These are phyloP conservation scores for Naegleria gruberi DNA, from an alignment of 208 protist genomes.

Conservation along the genomic window DNA sequence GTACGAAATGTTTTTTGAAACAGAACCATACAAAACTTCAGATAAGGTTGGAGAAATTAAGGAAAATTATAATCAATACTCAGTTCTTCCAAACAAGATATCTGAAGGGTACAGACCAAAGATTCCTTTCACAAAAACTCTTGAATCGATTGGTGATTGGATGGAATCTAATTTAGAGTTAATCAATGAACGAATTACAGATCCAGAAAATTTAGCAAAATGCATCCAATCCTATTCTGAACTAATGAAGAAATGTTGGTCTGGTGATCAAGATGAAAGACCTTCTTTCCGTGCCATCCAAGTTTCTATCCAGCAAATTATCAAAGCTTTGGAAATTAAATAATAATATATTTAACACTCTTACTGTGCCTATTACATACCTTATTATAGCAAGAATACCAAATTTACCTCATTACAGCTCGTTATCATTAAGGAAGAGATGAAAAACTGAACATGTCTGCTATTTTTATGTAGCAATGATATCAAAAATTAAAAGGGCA, in stretches of 20 bases:
- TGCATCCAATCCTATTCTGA: background rate
- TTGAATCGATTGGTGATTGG: background rate
- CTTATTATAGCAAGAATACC: too few species aligned
- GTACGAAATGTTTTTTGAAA: background rate
- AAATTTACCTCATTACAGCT: too few species aligned
- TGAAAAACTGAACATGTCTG: too few species aligned
- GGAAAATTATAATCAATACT: background rate
- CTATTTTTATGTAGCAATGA: too few species aligned
- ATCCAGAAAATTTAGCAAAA: background rate
- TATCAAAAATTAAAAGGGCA: too few species aligned
- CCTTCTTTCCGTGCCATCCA: background rate
- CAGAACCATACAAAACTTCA: background rate
- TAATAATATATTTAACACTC: too few species aligned
- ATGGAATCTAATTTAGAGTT: background rate
- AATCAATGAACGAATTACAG: background rate
- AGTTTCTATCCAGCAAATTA: background rate
- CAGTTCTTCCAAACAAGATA: background rate
- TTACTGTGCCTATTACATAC: too few species aligned
- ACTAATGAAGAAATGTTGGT: conserved; percentile 9
- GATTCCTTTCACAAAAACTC: background rate
- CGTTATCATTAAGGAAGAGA: too few species aligned
- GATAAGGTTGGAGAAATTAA: background rate
- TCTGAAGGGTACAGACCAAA: background rate
- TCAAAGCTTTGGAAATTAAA: too few species aligned
- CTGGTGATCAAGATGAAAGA: background rate